Conservation (phyloP, 2,329 filamentous ascomycete genomes). For the Claviceps sp. region DNA sequence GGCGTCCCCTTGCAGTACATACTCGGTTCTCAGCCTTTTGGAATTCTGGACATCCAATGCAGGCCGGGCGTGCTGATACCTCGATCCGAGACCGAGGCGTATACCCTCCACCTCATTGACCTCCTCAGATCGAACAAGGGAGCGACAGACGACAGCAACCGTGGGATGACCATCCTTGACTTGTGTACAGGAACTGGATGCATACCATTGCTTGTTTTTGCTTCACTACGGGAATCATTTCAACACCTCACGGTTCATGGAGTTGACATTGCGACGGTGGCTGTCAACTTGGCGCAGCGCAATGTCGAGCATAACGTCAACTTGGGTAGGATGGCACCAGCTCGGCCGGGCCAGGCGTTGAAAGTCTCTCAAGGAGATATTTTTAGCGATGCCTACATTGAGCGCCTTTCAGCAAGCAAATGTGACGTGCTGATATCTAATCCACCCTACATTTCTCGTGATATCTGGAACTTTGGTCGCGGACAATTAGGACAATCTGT, state of each 20-base stretch:
- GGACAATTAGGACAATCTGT: conserved; percentile 55
- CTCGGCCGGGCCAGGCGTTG: conserved; percentile 17
- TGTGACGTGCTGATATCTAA: conserved; percentile 70
- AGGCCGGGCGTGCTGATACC: conserved; percentile 73
- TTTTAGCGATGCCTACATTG: conserved; percentile 29
- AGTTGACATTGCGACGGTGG: conserved; percentile 56
- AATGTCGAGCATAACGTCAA: conserved; percentile 54
- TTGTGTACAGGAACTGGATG: conserved; percentile 87
- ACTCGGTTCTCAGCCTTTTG: conserved; percentile 79
- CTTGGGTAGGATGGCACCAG: conserved; percentile 12
- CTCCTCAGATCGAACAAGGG: conserved; percentile 21
- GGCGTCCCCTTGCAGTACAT: conserved; percentile 83
- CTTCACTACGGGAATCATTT: conserved; percentile 36
- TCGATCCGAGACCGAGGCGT: conserved; percentile 62
- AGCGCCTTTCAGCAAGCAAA: conserved; percentile 9
- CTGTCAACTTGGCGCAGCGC: conserved; percentile 48
- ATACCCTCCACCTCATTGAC: conserved; percentile 41
- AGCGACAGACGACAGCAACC: conserved; percentile 1
- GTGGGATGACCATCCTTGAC: conserved; percentile 54
- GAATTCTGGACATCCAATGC: conserved; percentile 65
- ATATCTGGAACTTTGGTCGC: conserved; percentile 24
- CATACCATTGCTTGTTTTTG: conserved; percentile 65
- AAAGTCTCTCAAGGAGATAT: conserved; percentile 36
- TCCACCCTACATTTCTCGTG: conserved; percentile 73
- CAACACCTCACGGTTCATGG: conserved; percentile 42